These are phyloP conservation scores for Mariannaea sp. DNA, from an alignment of 2,329 filamentous ascomycete genomes.

Conservation along the genomic window DNA sequence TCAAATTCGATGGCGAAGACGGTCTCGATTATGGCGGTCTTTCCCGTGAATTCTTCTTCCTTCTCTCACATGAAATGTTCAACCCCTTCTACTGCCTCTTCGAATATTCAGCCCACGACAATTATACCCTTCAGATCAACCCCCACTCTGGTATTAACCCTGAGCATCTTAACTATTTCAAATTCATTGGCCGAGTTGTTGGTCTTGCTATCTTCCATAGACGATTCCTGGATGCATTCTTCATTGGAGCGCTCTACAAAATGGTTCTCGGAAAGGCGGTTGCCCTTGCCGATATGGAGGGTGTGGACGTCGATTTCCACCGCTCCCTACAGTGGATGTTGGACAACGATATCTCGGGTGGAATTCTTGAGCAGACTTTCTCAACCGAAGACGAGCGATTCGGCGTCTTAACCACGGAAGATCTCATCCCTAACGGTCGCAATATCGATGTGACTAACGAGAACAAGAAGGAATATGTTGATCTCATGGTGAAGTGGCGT, in stretches of 20 bases:
- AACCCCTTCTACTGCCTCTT: constrained; percentile 99
- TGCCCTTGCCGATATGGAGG: constrained; percentile 93
- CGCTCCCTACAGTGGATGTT: constrained; percentile 96
- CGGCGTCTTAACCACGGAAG: constrained; percentile 90
- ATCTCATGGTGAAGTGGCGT: constrained; percentile 98
- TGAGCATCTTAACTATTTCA: constrained; percentile 99
- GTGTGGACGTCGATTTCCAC: constrained; percentile 97
- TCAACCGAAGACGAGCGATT: constrained; percentile 97
- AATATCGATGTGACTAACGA: constrained; percentile 97
- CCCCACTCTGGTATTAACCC: constrained; percentile 99
- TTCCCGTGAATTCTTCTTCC: constrained; percentile 98
- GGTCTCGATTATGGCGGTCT: constrained; percentile 97
- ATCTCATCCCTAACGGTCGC: constrained; percentile 86
- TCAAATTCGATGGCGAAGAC: constrained; percentile 99
- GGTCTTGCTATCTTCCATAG: constrained; percentile 97
- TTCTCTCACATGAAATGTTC: constrained; percentile 99
- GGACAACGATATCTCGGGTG: constrained; percentile 93
- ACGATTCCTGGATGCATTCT: constrained; percentile 97
- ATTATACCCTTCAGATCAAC: constrained; percentile 99
- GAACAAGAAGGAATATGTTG: constrained; percentile 99
- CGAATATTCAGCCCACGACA: constrained; percentile 99
- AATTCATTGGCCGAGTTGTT: constrained; percentile 97
- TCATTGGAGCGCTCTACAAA: constrained; percentile 98
- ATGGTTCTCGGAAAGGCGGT: constrained; percentile 98
- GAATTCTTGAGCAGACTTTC: constrained; percentile 93